Conservation (phyloP, 1,284 basidiomycete species). For the Boletellus sp. region DNA sequence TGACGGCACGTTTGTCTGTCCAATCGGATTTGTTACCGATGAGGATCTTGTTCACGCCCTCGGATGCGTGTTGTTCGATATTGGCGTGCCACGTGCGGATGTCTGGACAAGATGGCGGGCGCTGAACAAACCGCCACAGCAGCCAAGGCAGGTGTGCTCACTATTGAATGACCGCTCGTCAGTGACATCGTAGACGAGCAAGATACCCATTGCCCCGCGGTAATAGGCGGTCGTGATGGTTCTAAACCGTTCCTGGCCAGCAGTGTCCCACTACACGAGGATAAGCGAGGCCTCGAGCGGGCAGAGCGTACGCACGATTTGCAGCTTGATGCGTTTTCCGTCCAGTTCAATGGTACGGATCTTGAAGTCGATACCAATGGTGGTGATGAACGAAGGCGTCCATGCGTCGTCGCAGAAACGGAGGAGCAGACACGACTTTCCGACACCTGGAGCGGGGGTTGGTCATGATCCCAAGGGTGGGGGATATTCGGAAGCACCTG, state of each 20-base stretch:
- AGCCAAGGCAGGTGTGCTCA: conserved; percentile 41
- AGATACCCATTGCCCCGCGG: conserved; percentile 98
- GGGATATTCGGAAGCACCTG: conserved; percentile 51
- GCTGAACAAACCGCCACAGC: conserved; percentile 6
- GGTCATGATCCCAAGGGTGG: not conserved
- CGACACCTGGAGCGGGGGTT: conserved; percentile 65
- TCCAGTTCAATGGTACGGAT: conserved; percentile 96
- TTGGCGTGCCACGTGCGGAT: conserved; percentile 99
- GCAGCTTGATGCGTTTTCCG: conserved; percentile 93
- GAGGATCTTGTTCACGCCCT: conserved; percentile 98
- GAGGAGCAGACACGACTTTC: conserved; percentile 96
- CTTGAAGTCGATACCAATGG: conserved; percentile 96
- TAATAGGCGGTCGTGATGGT: conserved; percentile 99
- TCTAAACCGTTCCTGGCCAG: conserved; percentile 98
- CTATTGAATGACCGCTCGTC: conserved; percentile 98
- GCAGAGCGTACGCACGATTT: conserved; percentile 67
- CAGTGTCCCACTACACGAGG: conserved; percentile 86
- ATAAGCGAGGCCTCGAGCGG: conserved; percentile 6
- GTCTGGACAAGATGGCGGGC: conserved; percentile 50
- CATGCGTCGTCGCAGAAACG: conserved; percentile 99
- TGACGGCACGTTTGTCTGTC: conserved; percentile 93
- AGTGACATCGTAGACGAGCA: conserved; percentile 98
- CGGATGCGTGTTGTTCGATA: conserved; percentile 98
- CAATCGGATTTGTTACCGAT: conserved; percentile 99
- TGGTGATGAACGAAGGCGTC: conserved; percentile 99